Evolutionary conservation across 108 stramenopile species (phyloP), one percentile per base, ranked within the genome.

Genomic region (Schizochytrium sp.): DNA sequence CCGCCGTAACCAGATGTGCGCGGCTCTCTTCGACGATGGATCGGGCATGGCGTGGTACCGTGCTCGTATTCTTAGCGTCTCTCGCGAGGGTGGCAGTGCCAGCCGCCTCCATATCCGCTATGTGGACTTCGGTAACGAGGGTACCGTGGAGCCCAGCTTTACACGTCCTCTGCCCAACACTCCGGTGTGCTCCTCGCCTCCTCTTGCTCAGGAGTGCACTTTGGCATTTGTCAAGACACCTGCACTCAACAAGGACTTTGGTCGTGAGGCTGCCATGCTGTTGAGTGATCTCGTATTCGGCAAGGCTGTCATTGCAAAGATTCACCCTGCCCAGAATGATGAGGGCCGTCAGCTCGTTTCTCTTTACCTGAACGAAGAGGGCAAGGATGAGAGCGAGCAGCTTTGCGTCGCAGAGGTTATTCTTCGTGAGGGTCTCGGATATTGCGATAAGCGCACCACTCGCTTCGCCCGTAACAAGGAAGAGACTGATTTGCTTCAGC

Each of bases 21-120:
- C 97, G 46, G 97, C 98, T 5, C 93, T 98, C 58, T 99, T 99
- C 90, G 95, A 98, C 88, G 98, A 99, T 90, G 98, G 98, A 19
- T 89, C 91, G 19, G 96, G 96, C 50, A 95, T 93, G 72, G 92
- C 93, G 58, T 99, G 98, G 98, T 99, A 97, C 95, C 93, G 98
- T 47, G 98, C 98, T n/a, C 95, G 96, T 89, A 92, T 99, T 49
- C 4, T 61, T 4, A 28, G 12, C 49, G 7, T 42, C 61, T 17
- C 19, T 28, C 41, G 95, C 19, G 96, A 96, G 90, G 93, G 90
- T 42, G 92, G 89, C 49, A 47, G 60, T 41, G 56, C 38, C 12
- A 94, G 93, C 2, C 90, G 91, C 50, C 64, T 69, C 28, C 64
- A 69, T 44, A 96, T 99, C 69, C 91, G 95, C 3, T 99, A 97